phyloP scores from a whole-genome alignment of 176 grass and related monocot genomes.

The Canna indica region DNA sequence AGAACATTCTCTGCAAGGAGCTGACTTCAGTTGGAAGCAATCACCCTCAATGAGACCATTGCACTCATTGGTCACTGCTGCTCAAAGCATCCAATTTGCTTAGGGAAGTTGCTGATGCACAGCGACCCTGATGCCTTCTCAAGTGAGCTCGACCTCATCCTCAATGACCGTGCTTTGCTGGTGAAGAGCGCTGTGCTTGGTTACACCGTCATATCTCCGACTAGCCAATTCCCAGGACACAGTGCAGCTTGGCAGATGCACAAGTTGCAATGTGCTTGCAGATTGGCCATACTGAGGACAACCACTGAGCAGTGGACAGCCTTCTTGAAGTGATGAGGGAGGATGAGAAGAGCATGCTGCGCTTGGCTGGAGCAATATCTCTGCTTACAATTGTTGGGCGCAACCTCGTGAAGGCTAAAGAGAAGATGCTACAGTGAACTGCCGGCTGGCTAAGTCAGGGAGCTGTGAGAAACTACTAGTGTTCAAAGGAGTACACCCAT shows the following conservation, averaged over 20 bases:
- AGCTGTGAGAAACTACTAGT: conserved; percentile 5
- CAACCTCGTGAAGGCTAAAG: not conserved
- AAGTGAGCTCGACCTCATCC: conserved; percentile 75
- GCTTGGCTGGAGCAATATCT: not conserved
- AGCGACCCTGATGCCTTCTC: conserved; percentile 78
- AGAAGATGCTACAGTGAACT: conserved; percentile 7
- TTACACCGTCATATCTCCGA: conserved; percentile 27
- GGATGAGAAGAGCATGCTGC: conserved; percentile 5
- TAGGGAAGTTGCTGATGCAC: conserved; percentile 23
- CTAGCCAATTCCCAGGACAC: no score
- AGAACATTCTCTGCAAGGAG: conserved; percentile 7
- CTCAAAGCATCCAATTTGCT: not conserved
- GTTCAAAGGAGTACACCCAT: not conserved
- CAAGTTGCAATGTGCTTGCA: conserved; percentile 2
- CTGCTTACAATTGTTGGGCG: not conserved
- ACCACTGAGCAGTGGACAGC: conserved; percentile 1
- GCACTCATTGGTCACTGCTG: not conserved
- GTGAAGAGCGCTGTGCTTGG: conserved; percentile 77
- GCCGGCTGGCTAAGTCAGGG: not conserved
- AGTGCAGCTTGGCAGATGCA: not conserved
- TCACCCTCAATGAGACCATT: not conserved
- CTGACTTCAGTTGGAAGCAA: conserved; percentile 5
- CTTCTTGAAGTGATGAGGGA: conserved; percentile 10
- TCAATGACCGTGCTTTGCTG: conserved; percentile 62
- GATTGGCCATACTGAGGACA: conserved; percentile 8